Base-by-base conservation (phyloP, 495 filamentous ascomycete genomes). In the Neurospora terricola region DNA sequence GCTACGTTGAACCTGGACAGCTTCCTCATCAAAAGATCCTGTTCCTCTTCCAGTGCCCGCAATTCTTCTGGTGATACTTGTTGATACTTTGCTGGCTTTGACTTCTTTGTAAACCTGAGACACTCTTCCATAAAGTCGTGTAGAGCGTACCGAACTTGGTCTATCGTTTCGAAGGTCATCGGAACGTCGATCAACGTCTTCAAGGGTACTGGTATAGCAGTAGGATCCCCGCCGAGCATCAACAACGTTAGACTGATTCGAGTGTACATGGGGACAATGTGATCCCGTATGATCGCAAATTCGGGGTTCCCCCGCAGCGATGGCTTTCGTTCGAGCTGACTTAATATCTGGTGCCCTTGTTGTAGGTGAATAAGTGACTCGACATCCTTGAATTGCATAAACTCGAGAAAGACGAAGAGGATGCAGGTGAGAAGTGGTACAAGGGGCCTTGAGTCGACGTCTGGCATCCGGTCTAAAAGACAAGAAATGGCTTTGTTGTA, bases 371-470 rank as follows among this genome's bases (percentile, higher is more conserved):
- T 74, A 45, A 82, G 79, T 0, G 86, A 86, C 23, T 82, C 82
- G 37, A 75, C 78, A 70, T 81, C 78, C 78, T 87, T 84, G 21
- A 83, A 86, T 66, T 85, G 82, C 69, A 90, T 79, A 38, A 85
- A 81, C 75, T 90, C 88, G 43, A 90, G 86, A 75, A 86, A 89
- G 16, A 89, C 85, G 69, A 89, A 90, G 34, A 90, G 80, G 1
- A 88, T 76, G 70, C 88, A 90, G 4, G 81, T 88, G 10, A 90
- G 80, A 39, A 90, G 76, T 21, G 80, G 77, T 38, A 89, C 86
- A 18, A 86, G 76, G 2, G 83, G 82, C 75, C 80, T 79, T 12
- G 81, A 80, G 54, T 83, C 75, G 70, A 77, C 78, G 72, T 84
- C 75, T 21, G 78, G 80, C 73, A 83, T 78, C 77, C 82, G 80